Evolutionary conservation across 2,329 filamentous ascomycete genomes (phyloP), one percentile per base, ranked within the genome.

Genomic region (Trichoderma aggressivum): DNA sequence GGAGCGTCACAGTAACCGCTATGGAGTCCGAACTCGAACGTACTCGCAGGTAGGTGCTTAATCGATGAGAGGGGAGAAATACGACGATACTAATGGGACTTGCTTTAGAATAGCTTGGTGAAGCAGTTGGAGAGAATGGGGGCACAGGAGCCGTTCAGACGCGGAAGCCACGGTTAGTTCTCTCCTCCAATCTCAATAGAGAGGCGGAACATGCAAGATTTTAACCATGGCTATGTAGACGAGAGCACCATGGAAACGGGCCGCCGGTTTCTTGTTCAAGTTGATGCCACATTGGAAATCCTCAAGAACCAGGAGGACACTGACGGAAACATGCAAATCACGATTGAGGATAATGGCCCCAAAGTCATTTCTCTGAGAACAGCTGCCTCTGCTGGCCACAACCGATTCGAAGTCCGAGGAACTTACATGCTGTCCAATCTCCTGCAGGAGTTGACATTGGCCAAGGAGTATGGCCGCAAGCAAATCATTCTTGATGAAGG

Each of bases 401-500:
- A 94, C 78, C 90, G 90, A 74, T 94, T 95, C 81, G 94, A 98
- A 79, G 89, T 99, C 73, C 92, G 95, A 74, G 96, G 96, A 77
- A 98, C 94, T 36, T 99, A 99, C 82, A 97, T 97, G 91, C 88
- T 99, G 72, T 97, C 95, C 73, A 99, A 98, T 80, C 89, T 98
- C 59, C 86, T 98, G 53, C 96, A 99, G 82, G 96, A 99, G 82
- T 88, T 99, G 75, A 96, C 92, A 1, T 87, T 98, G 75, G 96
- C 96, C 74, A 91, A 97, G 84, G 92, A 97, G 79, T 94, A 94
- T 78, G 94, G 94, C 72, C 91, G 93, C 73, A 94, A 94, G 81
- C 91, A 94, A 78, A 95, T 98, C 76, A 89, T 98, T 68, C 88
- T 99, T 58, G 94, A 98, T 77, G 94, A 98, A 79, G 92, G 91